Conservation (phyloP, 768 basidiomycete genomes). For the Chalciporus chontae region DNA sequence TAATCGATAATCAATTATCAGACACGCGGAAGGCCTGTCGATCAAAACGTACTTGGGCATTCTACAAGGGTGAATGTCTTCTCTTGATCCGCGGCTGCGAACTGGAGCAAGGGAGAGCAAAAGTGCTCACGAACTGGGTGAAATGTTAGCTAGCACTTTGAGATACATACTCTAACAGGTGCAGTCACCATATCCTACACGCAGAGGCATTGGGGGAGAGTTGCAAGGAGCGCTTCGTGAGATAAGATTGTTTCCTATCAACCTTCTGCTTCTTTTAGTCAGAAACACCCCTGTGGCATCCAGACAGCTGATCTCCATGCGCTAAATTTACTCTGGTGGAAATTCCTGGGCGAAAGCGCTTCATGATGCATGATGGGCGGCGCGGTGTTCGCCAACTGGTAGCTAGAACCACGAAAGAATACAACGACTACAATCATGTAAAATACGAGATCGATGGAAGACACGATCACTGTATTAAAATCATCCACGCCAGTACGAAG, state of each 20-base stretch:
- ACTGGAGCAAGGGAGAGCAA: constrained; percentile 87
- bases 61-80: constrained; percentile 80
- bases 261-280: too few relatives aligned
- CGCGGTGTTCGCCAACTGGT: not conserved
- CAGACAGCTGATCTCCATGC: too few relatives aligned
- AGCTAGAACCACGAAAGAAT: not conserved
- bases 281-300: too few relatives aligned
- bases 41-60: constrained; percentile 67
- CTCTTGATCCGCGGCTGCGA: constrained; percentile 62
- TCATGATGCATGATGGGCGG: too few relatives aligned
- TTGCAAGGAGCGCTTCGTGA: not conserved
- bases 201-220: constrained; percentile 22
- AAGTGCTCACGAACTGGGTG: constrained; percentile 82
- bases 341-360: too few relatives aligned
- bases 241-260: not conserved
- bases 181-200: constrained; percentile 31
- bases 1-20: constrained; percentile 26
- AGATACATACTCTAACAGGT: not conserved
- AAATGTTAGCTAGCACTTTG: constrained; percentile 7
- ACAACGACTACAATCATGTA: constrained; percentile 16
- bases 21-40: not conserved
- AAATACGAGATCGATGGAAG: constrained; percentile 1
- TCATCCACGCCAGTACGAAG: constrained; percentile 96
- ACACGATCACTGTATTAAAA: constrained; percentile 70
- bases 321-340: not conserved